Conservation (phyloP, 768 basidiomycete genomes). For the Mycena rosella region DNA sequence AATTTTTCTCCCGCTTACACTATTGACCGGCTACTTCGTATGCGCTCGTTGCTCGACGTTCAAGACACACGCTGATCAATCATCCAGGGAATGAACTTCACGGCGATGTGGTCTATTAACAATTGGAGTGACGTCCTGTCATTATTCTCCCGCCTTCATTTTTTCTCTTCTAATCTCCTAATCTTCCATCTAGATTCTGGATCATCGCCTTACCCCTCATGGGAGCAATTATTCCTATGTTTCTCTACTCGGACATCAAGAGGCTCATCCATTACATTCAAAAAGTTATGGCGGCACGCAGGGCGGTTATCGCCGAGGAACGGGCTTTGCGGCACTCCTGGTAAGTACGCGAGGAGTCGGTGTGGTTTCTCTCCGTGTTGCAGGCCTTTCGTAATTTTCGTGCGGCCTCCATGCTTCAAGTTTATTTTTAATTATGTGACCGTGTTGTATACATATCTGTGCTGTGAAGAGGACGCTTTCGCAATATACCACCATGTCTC, state of each 20-base stretch:
- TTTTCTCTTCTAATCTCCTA: not conserved
- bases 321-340: not conserved
- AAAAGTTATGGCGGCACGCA: constrained; percentile 42
- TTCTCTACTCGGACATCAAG: constrained; percentile 54
- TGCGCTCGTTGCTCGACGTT: not conserved
- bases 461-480: not conserved
- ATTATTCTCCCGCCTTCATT: constrained; percentile 21
- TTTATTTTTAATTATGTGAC: constrained; percentile 20
- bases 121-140: constrained; percentile 41
- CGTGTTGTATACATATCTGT: constrained; percentile 11
- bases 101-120: constrained; percentile 52
- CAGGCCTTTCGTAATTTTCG: not conserved
- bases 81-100: constrained; percentile 58
- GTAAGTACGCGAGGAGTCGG: not conserved
- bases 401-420: constrained; percentile 16
- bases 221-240: constrained; percentile 54
- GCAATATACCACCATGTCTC: constrained; percentile 25
- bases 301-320: constrained; percentile 23
- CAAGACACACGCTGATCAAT: not conserved
- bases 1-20: constrained; percentile 62
- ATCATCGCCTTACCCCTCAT: constrained; percentile 60
- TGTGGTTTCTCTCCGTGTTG: not conserved
- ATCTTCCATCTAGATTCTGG: constrained; percentile 55
- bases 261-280: constrained; percentile 50
- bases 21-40: constrained; percentile 64